A percentile compares a stretch with the other conserved stretches of the same genome.
These are phyloP conservation scores for Prasinococcaceae sp. DNA, from an alignment of 139 green algal genomes.

Conservation along the genomic window DNA sequence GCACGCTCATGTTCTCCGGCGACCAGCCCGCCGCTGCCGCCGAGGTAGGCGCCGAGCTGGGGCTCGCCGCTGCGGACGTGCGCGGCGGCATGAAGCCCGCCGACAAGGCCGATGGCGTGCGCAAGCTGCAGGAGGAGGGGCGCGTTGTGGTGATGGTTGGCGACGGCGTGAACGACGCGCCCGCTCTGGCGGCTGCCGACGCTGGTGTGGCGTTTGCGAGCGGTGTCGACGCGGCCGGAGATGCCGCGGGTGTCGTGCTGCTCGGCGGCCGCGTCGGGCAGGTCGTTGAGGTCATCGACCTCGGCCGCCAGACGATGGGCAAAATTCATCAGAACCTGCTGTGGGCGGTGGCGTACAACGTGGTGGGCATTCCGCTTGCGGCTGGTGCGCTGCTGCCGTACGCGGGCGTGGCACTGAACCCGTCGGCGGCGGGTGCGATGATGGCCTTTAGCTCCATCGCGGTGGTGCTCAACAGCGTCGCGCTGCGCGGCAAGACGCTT, in stretches of 20 bases:
- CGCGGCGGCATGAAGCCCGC: constrained; percentile 13
- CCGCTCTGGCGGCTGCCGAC: constrained; percentile 59
- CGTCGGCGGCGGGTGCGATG: constrained; percentile 55
- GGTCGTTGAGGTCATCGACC: constrained; percentile 55
- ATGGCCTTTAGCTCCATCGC: constrained; percentile 78
- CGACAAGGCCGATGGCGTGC: constrained; percentile 23
- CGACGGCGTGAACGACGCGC: constrained; percentile 89
- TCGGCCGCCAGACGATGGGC: constrained; percentile 48
- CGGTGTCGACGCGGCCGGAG: constrained; percentile 51
- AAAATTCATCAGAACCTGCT: constrained; percentile 82
- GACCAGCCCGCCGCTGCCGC: constrained; percentile 42
- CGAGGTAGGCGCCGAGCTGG: constrained; percentile 33
- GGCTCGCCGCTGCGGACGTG: constrained; percentile 23
- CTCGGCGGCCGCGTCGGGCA: constrained; percentile 69
- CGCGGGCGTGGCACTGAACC: constrained; percentile 56
- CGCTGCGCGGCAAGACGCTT: constrained; percentile 33
- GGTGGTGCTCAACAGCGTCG: constrained; percentile 72
- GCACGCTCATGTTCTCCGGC: constrained; percentile 51
- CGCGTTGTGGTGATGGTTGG: constrained; percentile 73
- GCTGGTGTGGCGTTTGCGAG: constrained; percentile 56
- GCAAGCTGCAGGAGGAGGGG: constrained; percentile 24
- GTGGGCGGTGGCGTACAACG: constrained; percentile 84
- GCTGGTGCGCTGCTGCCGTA: constrained; percentile 58
- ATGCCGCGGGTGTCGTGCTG: constrained; percentile 69
- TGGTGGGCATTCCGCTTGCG: constrained; percentile 70